These are phyloP conservation scores for Chrysoporthe cubensis DNA, from an alignment of 2,329 filamentous ascomycete genomes.

Conservation along the genomic window DNA sequence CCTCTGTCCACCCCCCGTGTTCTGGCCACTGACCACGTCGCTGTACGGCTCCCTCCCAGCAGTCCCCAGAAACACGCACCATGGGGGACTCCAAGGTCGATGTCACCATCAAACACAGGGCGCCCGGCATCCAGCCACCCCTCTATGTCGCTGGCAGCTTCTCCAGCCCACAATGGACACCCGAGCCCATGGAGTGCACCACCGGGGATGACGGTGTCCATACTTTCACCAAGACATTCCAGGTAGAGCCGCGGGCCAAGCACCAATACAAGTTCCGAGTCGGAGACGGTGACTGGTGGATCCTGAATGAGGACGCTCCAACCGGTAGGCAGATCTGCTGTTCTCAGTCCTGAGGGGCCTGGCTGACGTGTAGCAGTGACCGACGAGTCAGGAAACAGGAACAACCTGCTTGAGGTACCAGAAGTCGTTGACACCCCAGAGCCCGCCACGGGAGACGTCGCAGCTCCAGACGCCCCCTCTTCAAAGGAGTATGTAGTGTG, in stretches of 20 bases:
- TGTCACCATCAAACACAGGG: constrained; percentile 64
- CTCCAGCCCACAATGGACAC: constrained; percentile 68
- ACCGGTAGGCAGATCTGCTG: constrained; percentile 51
- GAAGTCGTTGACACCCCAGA: not conserved
- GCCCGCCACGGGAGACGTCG: constrained; percentile 16
- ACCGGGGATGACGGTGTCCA: constrained; percentile 57
- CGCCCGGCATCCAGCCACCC: constrained; percentile 64
- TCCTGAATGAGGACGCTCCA: constrained; percentile 64
- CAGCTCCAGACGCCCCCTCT: constrained; percentile 23
- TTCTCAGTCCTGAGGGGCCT: not conserved
- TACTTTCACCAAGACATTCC: constrained; percentile 61
- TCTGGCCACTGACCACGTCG: not conserved
- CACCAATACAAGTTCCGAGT: constrained; percentile 78
- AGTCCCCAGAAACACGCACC: not conserved
- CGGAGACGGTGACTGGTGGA: constrained; percentile 71
- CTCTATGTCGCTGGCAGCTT: constrained; percentile 74
- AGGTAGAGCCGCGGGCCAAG: constrained; percentile 58
- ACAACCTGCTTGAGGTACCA: constrained; percentile 49
- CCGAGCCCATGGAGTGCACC: constrained; percentile 65
- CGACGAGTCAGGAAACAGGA: constrained; percentile 52
- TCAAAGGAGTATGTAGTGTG: constrained; percentile 17
- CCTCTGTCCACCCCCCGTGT: not conserved
- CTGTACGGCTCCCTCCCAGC: not conserved
- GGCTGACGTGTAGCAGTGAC: constrained; percentile 35
- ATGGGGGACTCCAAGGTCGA: constrained; percentile 46